Conservation (phyloP, 805 yeast species). For the Saturnispora hagleri region DNA sequence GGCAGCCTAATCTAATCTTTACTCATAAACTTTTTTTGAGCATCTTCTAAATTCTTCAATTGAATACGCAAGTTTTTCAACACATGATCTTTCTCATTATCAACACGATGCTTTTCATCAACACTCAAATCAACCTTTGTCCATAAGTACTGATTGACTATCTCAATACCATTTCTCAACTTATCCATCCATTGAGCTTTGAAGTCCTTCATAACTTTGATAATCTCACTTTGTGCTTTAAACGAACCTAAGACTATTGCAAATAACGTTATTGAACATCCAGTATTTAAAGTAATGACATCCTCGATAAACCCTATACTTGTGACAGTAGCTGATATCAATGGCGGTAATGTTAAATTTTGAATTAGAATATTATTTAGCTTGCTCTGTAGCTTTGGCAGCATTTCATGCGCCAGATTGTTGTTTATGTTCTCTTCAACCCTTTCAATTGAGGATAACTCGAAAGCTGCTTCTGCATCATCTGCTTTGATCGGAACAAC, state of each 20-base stretch:
- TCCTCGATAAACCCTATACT: slow-evolving; percentile 22
- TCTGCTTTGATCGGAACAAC: slow-evolving; percentile 11
- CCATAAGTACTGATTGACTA: slow-evolving; percentile 1
- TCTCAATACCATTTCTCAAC: slow-evolving; percentile 1
- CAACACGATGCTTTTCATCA: neutral
- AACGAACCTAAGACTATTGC: slow-evolving; percentile 23
- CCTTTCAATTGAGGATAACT: slow-evolving; percentile 11
- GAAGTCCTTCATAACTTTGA: slow-evolving; percentile 9
- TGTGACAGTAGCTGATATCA: slow-evolving; percentile 20
- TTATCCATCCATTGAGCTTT: slow-evolving; percentile 2
- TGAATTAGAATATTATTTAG: slow-evolving; percentile 19
- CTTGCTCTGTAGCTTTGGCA: slow-evolving; percentile 22
- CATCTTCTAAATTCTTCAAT: neutral
- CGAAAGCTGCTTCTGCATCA: neutral
- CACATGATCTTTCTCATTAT: neutral
- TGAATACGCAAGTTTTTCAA: neutral
- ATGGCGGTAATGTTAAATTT: slow-evolving; percentile 19
- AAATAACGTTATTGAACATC: slow-evolving; percentile 21
- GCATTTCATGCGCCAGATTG: slow-evolving; percentile 12
- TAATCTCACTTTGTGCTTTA: slow-evolving; percentile 18
- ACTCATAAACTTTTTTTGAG: neutral
- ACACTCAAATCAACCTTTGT: slow-evolving; percentile 2
- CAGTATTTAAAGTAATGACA: slow-evolving; percentile 22
- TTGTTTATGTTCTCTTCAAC: neutral
- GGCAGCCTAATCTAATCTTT: neutral